Conservation (phyloP, 176 grass and related monocot genomes). For the Panicum miliaceum region DNA sequence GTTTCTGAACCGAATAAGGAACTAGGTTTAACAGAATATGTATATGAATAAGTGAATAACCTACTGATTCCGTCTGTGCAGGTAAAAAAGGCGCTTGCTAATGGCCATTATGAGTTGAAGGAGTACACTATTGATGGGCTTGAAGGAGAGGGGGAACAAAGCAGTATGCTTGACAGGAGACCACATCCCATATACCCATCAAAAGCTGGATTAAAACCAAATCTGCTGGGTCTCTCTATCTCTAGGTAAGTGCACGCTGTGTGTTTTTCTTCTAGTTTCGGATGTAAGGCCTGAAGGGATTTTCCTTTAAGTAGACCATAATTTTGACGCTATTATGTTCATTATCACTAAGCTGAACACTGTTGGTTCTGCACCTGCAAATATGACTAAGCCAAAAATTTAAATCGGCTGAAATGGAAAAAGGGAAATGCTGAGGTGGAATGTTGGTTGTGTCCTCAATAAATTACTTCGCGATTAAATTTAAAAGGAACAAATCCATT, state of each 20-base stretch:
- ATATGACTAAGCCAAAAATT: slow-evolving; percentile 29
- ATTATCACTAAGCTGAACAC: slow-evolving; percentile 16
- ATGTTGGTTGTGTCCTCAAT: slow-evolving; percentile 4
- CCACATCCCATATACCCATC: slow-evolving; percentile 92
- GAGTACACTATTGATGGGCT: slow-evolving; percentile 75
- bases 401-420: slow-evolving; percentile 22
- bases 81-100: slow-evolving; percentile 61
- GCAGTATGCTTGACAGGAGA: slow-evolving; percentile 64
- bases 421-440: neutral
- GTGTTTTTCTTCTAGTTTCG: slow-evolving; percentile 18
- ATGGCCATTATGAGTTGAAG: slow-evolving; percentile 79
- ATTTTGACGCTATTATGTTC: slow-evolving; percentile 8
- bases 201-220: slow-evolving; percentile 75
- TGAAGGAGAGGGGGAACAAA: slow-evolving; percentile 61
- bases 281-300: neutral
- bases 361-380: slow-evolving; percentile 13
- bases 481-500: neutral
- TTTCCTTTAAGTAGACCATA: neutral
- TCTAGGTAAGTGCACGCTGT: slow-evolving; percentile 61
- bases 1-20: slow-evolving; percentile 4
- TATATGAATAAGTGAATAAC: slow-evolving; percentile 13
- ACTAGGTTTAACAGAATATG: slow-evolving; percentile 3
- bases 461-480: slow-evolving; percentile 39
- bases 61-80: slow-evolving; percentile 41
- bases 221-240: slow-evolving; percentile 61